Evolutionary conservation across 148 eudicot genomes (phyloP).

Genomic region (Dianthus caryophyllus): DNA sequence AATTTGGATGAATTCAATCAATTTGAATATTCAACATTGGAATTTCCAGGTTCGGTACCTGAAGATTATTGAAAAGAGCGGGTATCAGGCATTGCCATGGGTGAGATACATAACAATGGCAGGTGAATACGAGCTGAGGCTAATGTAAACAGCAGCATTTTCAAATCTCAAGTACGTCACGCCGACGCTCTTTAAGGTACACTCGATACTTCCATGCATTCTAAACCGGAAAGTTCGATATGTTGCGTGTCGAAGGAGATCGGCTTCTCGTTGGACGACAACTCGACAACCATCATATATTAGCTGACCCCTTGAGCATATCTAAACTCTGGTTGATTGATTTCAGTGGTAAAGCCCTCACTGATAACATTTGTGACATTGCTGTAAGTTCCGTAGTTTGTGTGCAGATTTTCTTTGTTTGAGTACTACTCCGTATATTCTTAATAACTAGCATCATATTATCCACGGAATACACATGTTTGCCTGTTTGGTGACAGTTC

Average conservation of each 20-base stretch:
- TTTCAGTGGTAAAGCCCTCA: not conserved
- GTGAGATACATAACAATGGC: slow-evolving; percentile 73
- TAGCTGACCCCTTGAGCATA: not conserved
- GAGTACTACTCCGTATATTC: not conserved
- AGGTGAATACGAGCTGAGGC: slow-evolving; percentile 60
- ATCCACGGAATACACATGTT: too few species aligned
- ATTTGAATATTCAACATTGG: not conserved
- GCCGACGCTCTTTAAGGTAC: slow-evolving; percentile 1
- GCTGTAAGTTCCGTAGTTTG: slow-evolving; percentile 1
- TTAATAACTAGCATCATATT: too few species aligned
- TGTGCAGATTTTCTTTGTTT: slow-evolving; percentile 17
- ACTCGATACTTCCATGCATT: not conserved
- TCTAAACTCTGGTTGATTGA: not conserved
- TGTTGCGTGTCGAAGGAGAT: not conserved
- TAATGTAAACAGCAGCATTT: slow-evolving; percentile 20
- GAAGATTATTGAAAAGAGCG: slow-evolving; percentile 63
- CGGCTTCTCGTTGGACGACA: not conserved
- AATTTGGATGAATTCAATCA: not conserved
- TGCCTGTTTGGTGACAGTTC: too few species aligned
- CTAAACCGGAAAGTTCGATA: not conserved
- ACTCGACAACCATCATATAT: not conserved
- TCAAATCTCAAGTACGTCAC: slow-evolving; percentile 8
- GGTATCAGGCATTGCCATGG: slow-evolving; percentile 66
- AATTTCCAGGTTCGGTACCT: slow-evolving; percentile 57
- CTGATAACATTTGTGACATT: slow-evolving; percentile 8